Evolutionary conservation across 352 stramenopile species (phyloP).

Genomic region (Phytopythium delawarense): DNA sequence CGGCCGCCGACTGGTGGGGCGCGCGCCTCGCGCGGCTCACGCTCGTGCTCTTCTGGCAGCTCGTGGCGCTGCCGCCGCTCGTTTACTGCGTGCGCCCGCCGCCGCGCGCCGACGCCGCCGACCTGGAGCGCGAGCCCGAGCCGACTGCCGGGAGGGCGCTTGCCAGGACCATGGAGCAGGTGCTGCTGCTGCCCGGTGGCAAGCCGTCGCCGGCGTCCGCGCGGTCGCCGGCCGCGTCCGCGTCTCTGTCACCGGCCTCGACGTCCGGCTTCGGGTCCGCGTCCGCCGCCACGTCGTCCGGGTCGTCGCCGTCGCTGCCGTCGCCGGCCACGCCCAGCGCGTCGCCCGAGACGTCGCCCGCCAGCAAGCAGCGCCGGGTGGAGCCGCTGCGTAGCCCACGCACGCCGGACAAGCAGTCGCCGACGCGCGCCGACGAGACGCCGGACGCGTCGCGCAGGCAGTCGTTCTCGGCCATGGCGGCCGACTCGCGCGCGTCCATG

Average conservation of each 20-base stretch:
- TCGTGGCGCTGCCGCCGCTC: constrained; percentile 13
- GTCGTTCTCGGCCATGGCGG: constrained; percentile 40
- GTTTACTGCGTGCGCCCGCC: constrained; percentile 1
- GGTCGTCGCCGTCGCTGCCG: not conserved
- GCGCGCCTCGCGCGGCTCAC: constrained; percentile 30
- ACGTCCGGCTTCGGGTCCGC: not conserved
- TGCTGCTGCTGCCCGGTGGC: not conserved
- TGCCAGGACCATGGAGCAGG: not conserved
- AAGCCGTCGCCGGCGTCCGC: too few species aligned
- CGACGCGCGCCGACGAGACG: constrained; percentile 23
- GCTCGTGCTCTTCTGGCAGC: constrained; percentile 27
- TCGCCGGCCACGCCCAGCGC: constrained; percentile 16
- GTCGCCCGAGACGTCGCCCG: not conserved
- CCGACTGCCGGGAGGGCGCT: not conserved
- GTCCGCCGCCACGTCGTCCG: not conserved
- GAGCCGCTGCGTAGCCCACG: constrained; percentile 14
- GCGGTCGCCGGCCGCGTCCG: too few species aligned
- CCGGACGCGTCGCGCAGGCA: constrained; percentile 29
- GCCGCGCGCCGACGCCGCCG: constrained; percentile 1
- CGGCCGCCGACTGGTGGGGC: constrained; percentile 18
- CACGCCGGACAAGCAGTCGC: constrained; percentile 17
- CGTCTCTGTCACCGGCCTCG: too few species aligned
- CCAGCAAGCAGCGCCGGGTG: constrained; percentile 4
- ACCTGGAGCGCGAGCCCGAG: constrained; percentile 6
- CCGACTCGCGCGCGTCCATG: constrained; percentile 36